phyloP scores from a whole-genome alignment of 352 stramenopile genomes.

The Nothophytophthora sp. region DNA sequence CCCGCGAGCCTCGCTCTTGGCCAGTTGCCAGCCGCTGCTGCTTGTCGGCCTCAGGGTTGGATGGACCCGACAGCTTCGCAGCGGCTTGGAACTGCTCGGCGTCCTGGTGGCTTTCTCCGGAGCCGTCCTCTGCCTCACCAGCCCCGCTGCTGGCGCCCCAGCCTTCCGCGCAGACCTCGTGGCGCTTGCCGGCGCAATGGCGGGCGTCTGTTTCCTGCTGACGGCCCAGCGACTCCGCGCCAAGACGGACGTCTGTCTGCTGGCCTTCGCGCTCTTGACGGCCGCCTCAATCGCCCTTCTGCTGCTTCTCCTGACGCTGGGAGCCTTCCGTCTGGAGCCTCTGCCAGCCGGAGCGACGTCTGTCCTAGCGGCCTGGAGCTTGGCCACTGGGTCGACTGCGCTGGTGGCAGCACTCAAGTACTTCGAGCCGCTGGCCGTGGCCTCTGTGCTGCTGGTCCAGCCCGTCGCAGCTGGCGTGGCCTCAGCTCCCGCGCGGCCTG shows the following conservation, averaged over 20 bases:
- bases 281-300: background rate
- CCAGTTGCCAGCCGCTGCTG: slow-evolving; percentile 57
- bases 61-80: slow-evolving; percentile 36
- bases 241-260: slow-evolving; percentile 36
- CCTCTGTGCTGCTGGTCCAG: slow-evolving; percentile 62
- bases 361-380: background rate
- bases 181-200: slow-evolving; percentile 54
- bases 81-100: slow-evolving; percentile 39
- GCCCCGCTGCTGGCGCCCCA: background rate
- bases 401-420: slow-evolving; percentile 58
- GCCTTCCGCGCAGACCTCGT: slow-evolving; percentile 44
- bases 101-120: slow-evolving; percentile 40
- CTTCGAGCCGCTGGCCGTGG: slow-evolving; percentile 61
- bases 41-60: slow-evolving; percentile 35
- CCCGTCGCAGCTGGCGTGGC: slow-evolving; percentile 50
- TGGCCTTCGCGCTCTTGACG: slow-evolving; percentile 44
- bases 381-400: slow-evolving; percentile 50
- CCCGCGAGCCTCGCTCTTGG: slow-evolving; percentile 60
- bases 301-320: slow-evolving; percentile 3
- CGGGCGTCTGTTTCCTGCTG: slow-evolving; percentile 46
- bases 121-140: slow-evolving; percentile 31
- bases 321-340: background rate
- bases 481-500: slow-evolving; percentile 36
- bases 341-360: background rate
- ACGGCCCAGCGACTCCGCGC: slow-evolving; percentile 45